Base-by-base conservation (phyloP, 83 land plant genomes). In the Picea abies region DNA sequence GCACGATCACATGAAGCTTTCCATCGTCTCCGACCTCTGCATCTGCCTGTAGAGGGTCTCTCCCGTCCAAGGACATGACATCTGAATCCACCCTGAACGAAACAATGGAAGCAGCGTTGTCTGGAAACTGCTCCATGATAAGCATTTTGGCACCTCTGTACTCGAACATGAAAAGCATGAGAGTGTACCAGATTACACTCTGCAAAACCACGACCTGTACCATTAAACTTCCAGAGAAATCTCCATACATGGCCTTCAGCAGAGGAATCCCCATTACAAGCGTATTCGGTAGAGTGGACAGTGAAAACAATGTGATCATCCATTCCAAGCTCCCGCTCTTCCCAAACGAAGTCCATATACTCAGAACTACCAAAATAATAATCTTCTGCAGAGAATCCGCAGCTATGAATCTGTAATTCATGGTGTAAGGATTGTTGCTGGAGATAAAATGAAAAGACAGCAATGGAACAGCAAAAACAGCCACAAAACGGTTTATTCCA, bases 181-280 rank as follows among this genome's bases (percentile, higher is more conserved):
- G 77, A 25, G 93, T 94, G 86, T 94, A 90, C 98, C 98, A 96
- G 7, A 96, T 89, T 35, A 94, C 91, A 65, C 93, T 92, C 82
- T 94, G 97, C 5, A 92, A 89, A 35, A 95, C 96, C 26, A 96
- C 96, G 63, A 93, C 88, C 65, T 92, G 93, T 32, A 94, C 97
- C 89, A 92, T 92, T 22, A 93, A 76, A 56, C 83, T 83, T 8
- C 92, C 91, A 0, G 92, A 80, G 60, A 63, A 25, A 23, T 80
- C 86, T 3, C 97, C 92, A 58, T 94, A 96, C 93, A 96, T 95
- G 22, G 95, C 97, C 83, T 87, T 86, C 25, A 96, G 81, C 52
- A 96, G 79, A 32, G 98, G 97, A 15, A 94, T 91, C 29, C 98
- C 98, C 93, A 96, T 93, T 41, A 96, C 95, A 5, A 96, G 90